These are phyloP conservation scores for Amphichorda felina DNA, from an alignment of 2,329 filamentous ascomycete genomes.

Conservation along the genomic window DNA sequence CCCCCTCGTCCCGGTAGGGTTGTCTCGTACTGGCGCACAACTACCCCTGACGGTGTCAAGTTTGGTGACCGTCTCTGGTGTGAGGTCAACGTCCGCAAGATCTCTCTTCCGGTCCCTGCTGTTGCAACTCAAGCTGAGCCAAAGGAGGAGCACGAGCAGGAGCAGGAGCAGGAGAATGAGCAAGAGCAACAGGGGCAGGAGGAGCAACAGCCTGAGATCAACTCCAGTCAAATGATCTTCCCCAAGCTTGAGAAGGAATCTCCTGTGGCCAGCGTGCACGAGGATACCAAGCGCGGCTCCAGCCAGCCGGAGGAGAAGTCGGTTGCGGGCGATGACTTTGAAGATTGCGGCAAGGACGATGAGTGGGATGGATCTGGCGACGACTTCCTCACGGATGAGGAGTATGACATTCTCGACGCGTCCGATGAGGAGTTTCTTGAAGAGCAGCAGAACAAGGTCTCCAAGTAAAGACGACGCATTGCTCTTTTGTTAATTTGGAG, in stretches of 20 bases:
- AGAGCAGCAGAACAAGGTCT: conserved; percentile 17
- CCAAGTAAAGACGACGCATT: neutral
- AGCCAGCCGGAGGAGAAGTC: conserved; percentile 43
- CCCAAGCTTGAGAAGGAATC: conserved; percentile 94
- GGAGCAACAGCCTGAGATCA: neutral
- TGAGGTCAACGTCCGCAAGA: conserved; percentile 58
- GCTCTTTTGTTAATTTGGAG: neutral
- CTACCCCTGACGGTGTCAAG: conserved; percentile 63
- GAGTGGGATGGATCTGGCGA: conserved; percentile 55
- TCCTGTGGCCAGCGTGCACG: conserved; percentile 66
- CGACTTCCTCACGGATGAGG: conserved; percentile 88
- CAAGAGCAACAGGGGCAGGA: conserved; percentile 7
- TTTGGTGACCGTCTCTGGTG: conserved; percentile 96
- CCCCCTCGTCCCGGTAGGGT: conserved; percentile 60
- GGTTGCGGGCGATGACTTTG: conserved; percentile 27
- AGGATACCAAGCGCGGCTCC: conserved; percentile 26
- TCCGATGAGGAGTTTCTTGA: conserved; percentile 75
- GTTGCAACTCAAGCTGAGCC: conserved; percentile 21
- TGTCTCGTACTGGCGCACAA: conserved; percentile 95
- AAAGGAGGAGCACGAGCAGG: conserved; percentile 13
- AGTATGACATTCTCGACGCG: conserved; percentile 94
- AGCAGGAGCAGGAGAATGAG: conserved; percentile 11
- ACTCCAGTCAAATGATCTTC: conserved; percentile 77
- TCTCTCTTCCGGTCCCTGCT: conserved; percentile 10
- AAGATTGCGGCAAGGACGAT: conserved; percentile 38